Percentiles rank a stretch among this genome's conserved stretches.
Evolutionary conservation across 805 yeast genomes (phyloP).

Genomic region (Starmerella riodocensis): DNA sequence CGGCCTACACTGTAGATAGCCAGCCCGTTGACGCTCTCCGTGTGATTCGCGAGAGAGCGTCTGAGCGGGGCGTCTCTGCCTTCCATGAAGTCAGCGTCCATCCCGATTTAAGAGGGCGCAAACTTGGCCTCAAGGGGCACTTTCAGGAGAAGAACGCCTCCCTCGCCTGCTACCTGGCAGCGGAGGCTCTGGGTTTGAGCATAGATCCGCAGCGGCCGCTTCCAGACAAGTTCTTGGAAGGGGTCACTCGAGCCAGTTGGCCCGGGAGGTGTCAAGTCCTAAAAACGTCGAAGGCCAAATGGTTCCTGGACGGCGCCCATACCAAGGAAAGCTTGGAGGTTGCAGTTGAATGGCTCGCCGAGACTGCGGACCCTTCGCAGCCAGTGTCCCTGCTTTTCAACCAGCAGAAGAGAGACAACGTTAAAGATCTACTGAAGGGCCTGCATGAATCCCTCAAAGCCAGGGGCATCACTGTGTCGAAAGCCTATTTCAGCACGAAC

Average conservation of each 20-base stretch:
- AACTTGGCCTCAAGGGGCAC: slow-evolving; percentile 41
- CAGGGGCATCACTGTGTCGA: slow-evolving; percentile 24
- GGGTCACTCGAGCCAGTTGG: slow-evolving; percentile 39
- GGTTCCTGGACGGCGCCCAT: slow-evolving; percentile 94
- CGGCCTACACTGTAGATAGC: slow-evolving; percentile 51
- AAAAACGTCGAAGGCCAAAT: slow-evolving; percentile 36
- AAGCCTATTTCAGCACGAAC: slow-evolving; percentile 69
- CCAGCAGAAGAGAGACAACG: slow-evolving; percentile 81
- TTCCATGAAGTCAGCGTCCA: slow-evolving; percentile 42
- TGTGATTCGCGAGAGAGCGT: slow-evolving; percentile 49
- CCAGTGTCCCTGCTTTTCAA: slow-evolving; percentile 59
- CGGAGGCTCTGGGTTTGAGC: slow-evolving; percentile 32
- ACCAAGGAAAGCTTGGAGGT: slow-evolving; percentile 75
- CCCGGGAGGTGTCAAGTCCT: slow-evolving; percentile 91
- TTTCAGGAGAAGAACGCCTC: slow-evolving; percentile 83
- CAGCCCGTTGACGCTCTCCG: slow-evolving; percentile 39
- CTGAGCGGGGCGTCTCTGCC: slow-evolving; percentile 38
- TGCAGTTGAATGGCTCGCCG: slow-evolving; percentile 68
- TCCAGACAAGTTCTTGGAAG: slow-evolving; percentile 18
- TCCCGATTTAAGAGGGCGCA: slow-evolving; percentile 27
- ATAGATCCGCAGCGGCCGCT: slow-evolving; percentile 15
- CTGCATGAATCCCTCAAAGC: slow-evolving; percentile 26
- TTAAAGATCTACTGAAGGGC: slow-evolving; percentile 42
- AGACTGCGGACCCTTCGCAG: slow-evolving; percentile 20
- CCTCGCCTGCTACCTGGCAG: slow-evolving; percentile 60